Evolutionary conservation across 192 early-diverging fungal species (phyloP).

Genomic region (Coemansia sp.): DNA sequence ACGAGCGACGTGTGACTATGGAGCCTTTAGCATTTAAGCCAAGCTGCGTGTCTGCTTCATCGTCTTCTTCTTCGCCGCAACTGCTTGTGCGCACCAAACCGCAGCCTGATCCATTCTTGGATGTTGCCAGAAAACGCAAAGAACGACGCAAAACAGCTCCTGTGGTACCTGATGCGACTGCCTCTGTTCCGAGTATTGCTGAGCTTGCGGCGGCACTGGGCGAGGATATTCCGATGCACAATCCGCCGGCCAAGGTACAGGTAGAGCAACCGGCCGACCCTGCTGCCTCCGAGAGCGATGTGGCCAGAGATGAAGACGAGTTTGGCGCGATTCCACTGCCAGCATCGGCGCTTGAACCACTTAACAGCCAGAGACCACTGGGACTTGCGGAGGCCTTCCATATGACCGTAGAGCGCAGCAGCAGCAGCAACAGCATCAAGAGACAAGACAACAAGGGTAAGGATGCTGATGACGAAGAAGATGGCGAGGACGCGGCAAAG

Average conservation of each 20-base stretch:
- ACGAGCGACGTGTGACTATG: slow-evolving; percentile 2
- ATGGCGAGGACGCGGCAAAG: not conserved
- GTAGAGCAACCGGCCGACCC: not conserved
- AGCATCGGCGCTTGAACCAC: not conserved
- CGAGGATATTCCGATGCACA: slow-evolving; percentile 33
- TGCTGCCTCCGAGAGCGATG: not conserved
- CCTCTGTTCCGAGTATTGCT: slow-evolving; percentile 17
- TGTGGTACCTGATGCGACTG: slow-evolving; percentile 12
- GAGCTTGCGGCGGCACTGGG: slow-evolving; percentile 46
- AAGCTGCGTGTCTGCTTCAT: not conserved
- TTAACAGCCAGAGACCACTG: slow-evolving; percentile 17
- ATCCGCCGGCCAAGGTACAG: not conserved
- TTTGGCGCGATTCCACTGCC: slow-evolving; percentile 11
- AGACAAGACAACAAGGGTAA: slow-evolving; percentile 9
- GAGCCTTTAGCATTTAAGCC: not conserved
- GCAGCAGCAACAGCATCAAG: not conserved
- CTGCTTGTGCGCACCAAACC: slow-evolving; percentile 17
- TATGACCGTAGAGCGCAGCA: not conserved
- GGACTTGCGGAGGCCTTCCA: slow-evolving; percentile 36
- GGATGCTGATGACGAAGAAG: slow-evolving; percentile 8
- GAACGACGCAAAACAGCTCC: slow-evolving; percentile 29
- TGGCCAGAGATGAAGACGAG: slow-evolving; percentile 5
- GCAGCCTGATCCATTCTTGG: not conserved
- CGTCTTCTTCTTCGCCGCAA: slow-evolving; percentile 14
- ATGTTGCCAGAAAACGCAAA: slow-evolving; percentile 6